Evolutionary conservation across 495 filamentous ascomycete species (phyloP), one percentile per base, ranked within the genome.

Genomic region (Aspergillus taichungensis): DNA sequence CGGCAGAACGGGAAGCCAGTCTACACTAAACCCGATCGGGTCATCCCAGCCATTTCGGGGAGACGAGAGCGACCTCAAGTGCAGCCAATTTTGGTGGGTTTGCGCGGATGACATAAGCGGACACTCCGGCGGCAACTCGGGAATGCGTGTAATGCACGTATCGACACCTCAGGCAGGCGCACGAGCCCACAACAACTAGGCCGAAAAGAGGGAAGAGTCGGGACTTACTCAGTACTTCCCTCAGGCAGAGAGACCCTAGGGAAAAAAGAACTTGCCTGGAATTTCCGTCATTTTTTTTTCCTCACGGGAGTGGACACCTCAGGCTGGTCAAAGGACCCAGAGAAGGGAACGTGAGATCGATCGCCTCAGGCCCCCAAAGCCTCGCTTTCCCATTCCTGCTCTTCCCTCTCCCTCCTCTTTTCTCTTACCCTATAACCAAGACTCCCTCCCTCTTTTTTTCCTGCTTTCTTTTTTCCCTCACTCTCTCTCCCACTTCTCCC

Each of bases 321-420:
- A 50, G 53, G 59, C 55, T 53, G 50, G 54, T 48, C 49, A 45
- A 45, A 42, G 42, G 48, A 48, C 45, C 49, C 55, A 51, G 51
- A 54, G n/a, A n/a, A n/a, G n/a, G 55, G 54, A 58, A 58, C 50
- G 35, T 53, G 54, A 54, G 34, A 34, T 34, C 32, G 47, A 51
- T 53, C 49, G 61, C 64, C 64, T 68, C 61, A 68, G 64, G 64
- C 64, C 53, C 41, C 42, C 46, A 55, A 42, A 42, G 57, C 60
- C 60, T 64, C 55, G 57, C 58, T 66, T 66, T 62, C 62, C 63
- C 42, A 34, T 54, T 51, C 45, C 54, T 50, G 37, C 27, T 50
- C 42, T 51, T 53, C 45, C 30, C 53, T 54, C 47, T 55, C 46
- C 43, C 51, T 50, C 47, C 43, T 37, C 41, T 43, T 50, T 47